Percentiles rank a stretch among this genome's conserved stretches.
These are phyloP conservation scores for Aquilaria malaccensis DNA, from an alignment of 345 rosid genomes.

Conservation along the genomic window DNA sequence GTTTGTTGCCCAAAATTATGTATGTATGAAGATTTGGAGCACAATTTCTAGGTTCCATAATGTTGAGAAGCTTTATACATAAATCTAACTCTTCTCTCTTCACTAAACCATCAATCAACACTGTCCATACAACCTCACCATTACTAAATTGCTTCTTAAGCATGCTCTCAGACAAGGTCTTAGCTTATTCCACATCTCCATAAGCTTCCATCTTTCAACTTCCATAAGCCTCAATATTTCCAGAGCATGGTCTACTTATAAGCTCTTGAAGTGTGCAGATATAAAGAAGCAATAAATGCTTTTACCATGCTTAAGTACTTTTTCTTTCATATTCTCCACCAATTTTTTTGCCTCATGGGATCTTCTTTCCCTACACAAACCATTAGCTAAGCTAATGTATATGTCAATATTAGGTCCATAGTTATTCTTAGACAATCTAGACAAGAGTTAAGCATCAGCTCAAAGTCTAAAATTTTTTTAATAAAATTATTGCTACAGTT, in stretches of 20 bases:
- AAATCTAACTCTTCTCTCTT: conserved; percentile 34
- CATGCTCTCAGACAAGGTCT: conserved; percentile 32
- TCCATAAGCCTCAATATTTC: conserved; percentile 25
- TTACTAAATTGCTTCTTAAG: conserved; percentile 34
- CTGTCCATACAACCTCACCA: conserved; percentile 60
- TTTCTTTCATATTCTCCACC: conserved; percentile 43
- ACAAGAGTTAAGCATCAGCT: conserved; percentile 28
- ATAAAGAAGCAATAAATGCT: conserved; percentile 32
- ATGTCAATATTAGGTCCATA: conserved; percentile 34
- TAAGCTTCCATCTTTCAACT: conserved; percentile 18
- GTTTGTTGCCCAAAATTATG: conserved; percentile 33
- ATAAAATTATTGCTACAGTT: conserved; percentile 21
- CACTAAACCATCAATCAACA: conserved; percentile 55
- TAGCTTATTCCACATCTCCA: conserved; percentile 26
- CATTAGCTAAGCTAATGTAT: conserved; percentile 29
- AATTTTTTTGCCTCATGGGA: conserved; percentile 36
- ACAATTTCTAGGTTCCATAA: conserved; percentile 42
- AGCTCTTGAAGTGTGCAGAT: conserved; percentile 41
- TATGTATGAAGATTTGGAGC: conserved; percentile 28
- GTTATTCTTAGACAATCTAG: conserved; percentile 39
- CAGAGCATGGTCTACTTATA: conserved; percentile 42
- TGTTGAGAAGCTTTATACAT: conserved; percentile 40
- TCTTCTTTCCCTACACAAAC: conserved; percentile 50
- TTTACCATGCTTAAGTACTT: conserved; percentile 31
- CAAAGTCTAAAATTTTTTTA: conserved; percentile 19